These are phyloP conservation scores for Geoglossum cookeanum DNA, from an alignment of 2,329 filamentous ascomycete species.

Conservation along the genomic window DNA sequence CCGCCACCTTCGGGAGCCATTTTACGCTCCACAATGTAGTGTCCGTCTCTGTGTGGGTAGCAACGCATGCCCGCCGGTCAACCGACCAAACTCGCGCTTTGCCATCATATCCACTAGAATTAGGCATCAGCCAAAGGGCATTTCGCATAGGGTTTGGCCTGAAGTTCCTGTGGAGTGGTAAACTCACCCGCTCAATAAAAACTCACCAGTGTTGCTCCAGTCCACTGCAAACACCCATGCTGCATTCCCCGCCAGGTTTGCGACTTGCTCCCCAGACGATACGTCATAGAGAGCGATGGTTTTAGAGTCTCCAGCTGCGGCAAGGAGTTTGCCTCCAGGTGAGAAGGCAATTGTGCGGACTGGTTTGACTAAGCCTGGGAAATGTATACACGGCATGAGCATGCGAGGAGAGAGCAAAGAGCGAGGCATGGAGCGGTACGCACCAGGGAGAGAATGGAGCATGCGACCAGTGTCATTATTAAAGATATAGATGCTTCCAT, in stretches of 20 bases:
- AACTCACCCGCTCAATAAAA: conserved; percentile 56
- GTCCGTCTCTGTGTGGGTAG: conserved; percentile 82
- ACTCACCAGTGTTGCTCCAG: conserved; percentile 88
- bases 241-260: conserved; percentile 58
- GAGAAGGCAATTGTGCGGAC: conserved; percentile 78
- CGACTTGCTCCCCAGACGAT: conserved; percentile 77
- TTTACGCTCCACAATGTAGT: conserved; percentile 67
- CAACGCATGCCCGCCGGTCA: conserved; percentile 65
- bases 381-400: neutral
- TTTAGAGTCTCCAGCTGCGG: conserved; percentile 73
- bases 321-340: conserved; percentile 63
- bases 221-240: conserved; percentile 84
- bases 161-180: neutral
- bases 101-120: conserved; percentile 54
- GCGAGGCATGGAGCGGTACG: conserved; percentile 10
- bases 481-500: conserved; percentile 83
- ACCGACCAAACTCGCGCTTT: conserved; percentile 95
- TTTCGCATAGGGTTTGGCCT: neutral
- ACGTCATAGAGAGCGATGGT: conserved; percentile 88
- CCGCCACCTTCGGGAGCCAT: conserved; percentile 54
- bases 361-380: conserved; percentile 59
- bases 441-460: conserved; percentile 66
- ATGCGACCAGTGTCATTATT: conserved; percentile 78
- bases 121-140: neutral
- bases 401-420: neutral